Evolutionary conservation across 1,284 basidiomycete genomes (phyloP).

Genomic region (Xanthoconium separans): DNA sequence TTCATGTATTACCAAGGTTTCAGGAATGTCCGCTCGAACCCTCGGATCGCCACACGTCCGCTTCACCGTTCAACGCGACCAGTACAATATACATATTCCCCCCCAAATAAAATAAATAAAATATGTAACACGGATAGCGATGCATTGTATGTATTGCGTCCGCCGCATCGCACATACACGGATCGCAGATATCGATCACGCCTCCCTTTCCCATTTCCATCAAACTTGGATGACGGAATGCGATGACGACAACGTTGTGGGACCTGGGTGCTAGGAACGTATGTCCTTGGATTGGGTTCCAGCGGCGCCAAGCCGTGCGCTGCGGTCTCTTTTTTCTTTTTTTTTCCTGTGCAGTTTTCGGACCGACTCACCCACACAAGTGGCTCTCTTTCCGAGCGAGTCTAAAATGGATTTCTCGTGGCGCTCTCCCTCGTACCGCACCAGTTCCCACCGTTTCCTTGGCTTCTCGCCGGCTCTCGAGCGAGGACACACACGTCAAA

Average conservation of each 20-base stretch:
- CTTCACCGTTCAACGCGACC: too few relatives aligned
- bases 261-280: slow-evolving; percentile 12
- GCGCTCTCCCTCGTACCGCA: background rate
- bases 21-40: background rate
- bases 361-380: slow-evolving; percentile 7
- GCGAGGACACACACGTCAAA: slow-evolving; percentile 5
- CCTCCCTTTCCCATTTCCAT: background rate
- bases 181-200: slow-evolving; percentile 18
- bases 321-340: too few relatives aligned
- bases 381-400: background rate
- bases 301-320: background rate
- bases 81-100: background rate
- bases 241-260: slow-evolving; percentile 11
- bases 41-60: too few relatives aligned
- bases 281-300: background rate
- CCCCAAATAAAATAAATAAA: background rate
- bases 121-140: too few relatives aligned
- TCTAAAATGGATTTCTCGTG: background rate
- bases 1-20: slow-evolving; percentile 4
- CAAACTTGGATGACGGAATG: slow-evolving; percentile 17
- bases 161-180: background rate
- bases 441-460: background rate
- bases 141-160: too few relatives aligned
- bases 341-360: slow-evolving; percentile 4
- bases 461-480: background rate